Percentiles rank a stretch among this genome's conserved stretches.
These are phyloP conservation scores for Dactylellina cionopaga DNA, from an alignment of 2,329 filamentous ascomycete genomes.

Conservation along the genomic window DNA sequence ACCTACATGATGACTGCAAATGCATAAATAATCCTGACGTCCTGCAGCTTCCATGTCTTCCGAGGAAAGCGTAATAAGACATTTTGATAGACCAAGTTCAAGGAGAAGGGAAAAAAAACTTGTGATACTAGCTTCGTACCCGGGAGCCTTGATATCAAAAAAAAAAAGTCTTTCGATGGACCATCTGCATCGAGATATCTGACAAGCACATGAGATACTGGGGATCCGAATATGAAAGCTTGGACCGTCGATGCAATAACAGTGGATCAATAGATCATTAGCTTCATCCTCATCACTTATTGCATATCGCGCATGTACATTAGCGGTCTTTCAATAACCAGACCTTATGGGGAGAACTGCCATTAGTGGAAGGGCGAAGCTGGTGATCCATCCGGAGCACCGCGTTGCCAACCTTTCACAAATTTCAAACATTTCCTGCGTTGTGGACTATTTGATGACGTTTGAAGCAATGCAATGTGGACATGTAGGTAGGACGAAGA, in stretches of 20 bases:
- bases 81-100: no score
- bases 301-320: no score
- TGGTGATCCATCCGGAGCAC: conserved; percentile 17
- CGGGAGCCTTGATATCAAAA: conserved; percentile 8
- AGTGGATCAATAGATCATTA: not conserved
- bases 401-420: conserved; percentile 21
- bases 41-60: conserved; percentile 45
- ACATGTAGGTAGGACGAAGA: no score
- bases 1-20: conserved; percentile 15
- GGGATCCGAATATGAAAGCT: conserved; percentile 9
- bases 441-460: conserved; percentile 33
- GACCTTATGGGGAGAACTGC: conserved; percentile 30
- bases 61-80: conserved; percentile 27
- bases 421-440: no score
- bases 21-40: conserved; percentile 44
- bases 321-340: no score
- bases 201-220: not conserved
- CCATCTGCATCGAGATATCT: not conserved
- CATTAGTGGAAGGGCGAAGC: conserved; percentile 39
- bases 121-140: no score
- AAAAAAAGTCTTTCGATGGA: not conserved
- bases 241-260: not conserved
- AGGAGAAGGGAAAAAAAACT: conserved; percentile 4
- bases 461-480: no score
- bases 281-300: not conserved